phyloP scores from a whole-genome alignment of 192 early-diverging fungal genomes.

The Podila epigama region DNA sequence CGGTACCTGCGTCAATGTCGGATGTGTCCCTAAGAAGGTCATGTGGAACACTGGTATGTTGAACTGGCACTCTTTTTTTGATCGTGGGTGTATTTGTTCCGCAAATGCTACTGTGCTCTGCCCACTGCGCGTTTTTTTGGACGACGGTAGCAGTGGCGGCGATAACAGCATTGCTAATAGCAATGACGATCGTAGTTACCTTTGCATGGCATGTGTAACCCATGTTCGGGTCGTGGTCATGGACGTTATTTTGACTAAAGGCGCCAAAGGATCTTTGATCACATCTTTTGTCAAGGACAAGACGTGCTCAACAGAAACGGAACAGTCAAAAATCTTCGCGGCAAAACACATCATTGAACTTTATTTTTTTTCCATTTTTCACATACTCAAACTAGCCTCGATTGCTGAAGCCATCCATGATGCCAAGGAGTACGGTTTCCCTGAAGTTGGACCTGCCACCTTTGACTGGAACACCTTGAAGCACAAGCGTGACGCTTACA shows the following conservation, averaged over 20 bases:
- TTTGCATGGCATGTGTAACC: too few relatives aligned
- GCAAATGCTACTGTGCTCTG: too few relatives aligned
- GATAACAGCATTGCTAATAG: too few relatives aligned
- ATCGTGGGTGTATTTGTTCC: neutral
- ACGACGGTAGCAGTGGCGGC: too few relatives aligned
- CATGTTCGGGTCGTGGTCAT: too few relatives aligned
- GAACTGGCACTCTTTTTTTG: too few relatives aligned
- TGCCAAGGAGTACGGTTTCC: slow-evolving; percentile 92
- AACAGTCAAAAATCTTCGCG: neutral
- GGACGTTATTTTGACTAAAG: too few relatives aligned
- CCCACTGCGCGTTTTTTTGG: too few relatives aligned
- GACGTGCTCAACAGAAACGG: neutral
- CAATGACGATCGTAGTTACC: too few relatives aligned
- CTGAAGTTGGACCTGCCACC: slow-evolving; percentile 53
- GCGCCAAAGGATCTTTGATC: too few relatives aligned
- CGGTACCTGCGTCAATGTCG: slow-evolving; percentile 95
- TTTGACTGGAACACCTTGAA: slow-evolving; percentile 89
- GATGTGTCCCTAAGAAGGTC: slow-evolving; percentile 91
- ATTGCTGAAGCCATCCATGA: slow-evolving; percentile 89
- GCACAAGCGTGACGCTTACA: slow-evolving; percentile 94
- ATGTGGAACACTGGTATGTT: slow-evolving; percentile 93
- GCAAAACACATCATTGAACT: too few relatives aligned
- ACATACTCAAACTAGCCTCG: slow-evolving; percentile 56
- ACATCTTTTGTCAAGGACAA: neutral
- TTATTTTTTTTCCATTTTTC: neutral